A percentile compares a stretch with the other conserved stretches of the same genome.
These are phyloP conservation scores for Beauveria rudraprayagi DNA, from an alignment of 2,329 filamentous ascomycete genomes.

Conservation along the genomic window DNA sequence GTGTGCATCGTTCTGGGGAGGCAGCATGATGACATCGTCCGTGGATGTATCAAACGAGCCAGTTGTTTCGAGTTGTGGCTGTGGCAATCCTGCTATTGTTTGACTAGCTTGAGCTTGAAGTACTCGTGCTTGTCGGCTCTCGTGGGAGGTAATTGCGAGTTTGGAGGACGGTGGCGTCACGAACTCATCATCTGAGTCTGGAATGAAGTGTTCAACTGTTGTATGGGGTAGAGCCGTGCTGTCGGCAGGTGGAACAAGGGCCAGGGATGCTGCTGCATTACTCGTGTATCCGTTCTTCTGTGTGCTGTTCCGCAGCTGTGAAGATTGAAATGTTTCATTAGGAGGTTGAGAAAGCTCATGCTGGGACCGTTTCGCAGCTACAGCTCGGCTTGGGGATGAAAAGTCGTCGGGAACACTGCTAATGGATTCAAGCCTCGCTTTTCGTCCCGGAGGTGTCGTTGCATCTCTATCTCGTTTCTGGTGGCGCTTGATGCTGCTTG, in stretches of 20 bases:
- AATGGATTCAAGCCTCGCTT: background rate
- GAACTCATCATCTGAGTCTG: constrained; percentile 51
- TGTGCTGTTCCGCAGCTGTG: background rate
- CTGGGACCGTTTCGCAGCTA: background rate
- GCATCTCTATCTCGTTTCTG: constrained; percentile 5
- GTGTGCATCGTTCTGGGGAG: background rate
- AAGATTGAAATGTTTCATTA: constrained; percentile 15
- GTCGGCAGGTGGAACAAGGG: background rate
- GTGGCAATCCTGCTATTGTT: background rate
- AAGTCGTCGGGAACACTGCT: background rate
- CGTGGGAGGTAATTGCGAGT: constrained; percentile 16
- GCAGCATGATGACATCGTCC: background rate
- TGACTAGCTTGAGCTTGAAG: background rate
- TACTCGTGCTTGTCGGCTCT: background rate
- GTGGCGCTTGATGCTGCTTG: background rate
- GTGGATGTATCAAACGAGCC: background rate
- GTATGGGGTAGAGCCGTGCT: background rate
- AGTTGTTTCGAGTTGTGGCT: background rate
- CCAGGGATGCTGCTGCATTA: too few species aligned
- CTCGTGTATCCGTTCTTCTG: background rate
- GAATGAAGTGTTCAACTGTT: constrained; percentile 32
- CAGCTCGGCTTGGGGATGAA: constrained; percentile 8
- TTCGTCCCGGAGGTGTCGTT: background rate
- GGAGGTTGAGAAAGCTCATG: background rate
- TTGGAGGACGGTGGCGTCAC: constrained; percentile 33